Evolutionary conservation across 345 rosid genomes (phyloP).

Genomic region (Turritis glabra): DNA sequence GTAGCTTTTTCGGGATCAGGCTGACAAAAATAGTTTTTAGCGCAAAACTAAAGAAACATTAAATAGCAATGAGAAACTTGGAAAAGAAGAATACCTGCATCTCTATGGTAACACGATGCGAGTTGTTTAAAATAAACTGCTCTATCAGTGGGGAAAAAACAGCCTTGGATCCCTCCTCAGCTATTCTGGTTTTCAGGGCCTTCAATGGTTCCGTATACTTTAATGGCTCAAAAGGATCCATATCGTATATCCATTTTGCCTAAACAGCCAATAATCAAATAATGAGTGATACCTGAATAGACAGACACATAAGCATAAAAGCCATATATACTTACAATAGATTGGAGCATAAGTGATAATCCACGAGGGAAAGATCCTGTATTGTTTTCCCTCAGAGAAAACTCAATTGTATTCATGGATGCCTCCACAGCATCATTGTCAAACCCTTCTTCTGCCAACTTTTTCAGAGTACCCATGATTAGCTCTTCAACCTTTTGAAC

Average conservation of each 20-base stretch:
- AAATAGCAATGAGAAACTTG: conserved; percentile 2
- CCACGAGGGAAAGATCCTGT: conserved; percentile 99
- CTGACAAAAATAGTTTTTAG: conserved; percentile 45
- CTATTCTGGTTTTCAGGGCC: conserved; percentile 78
- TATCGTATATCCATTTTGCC: conserved; percentile 99
- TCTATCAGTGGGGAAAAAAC: conserved; percentile 93
- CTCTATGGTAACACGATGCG: conserved; percentile 86
- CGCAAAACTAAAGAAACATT: conserved; percentile 22
- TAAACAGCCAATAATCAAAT: conserved; percentile 39
- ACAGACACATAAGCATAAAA: background rate
- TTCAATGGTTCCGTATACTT: conserved; percentile 84
- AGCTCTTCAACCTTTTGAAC: conserved; percentile 80
- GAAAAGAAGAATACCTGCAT: conserved; percentile 69
- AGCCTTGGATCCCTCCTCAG: conserved; percentile 87
- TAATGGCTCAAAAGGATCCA: conserved; percentile 95
- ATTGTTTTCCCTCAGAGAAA: conserved; percentile 94
- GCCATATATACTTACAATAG: conserved; percentile 54
- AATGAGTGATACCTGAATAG: conserved; percentile 17
- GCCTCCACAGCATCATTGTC: conserved; percentile 92
- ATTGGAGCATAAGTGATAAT: conserved; percentile 89
- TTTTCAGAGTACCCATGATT: conserved; percentile 65
- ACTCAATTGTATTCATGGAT: conserved; percentile 97
- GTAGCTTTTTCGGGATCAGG: conserved; percentile 94
- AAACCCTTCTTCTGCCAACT: conserved; percentile 88
- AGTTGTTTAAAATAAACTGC: conserved; percentile 77